Base-by-base conservation (phyloP, 208 protist genomes). In the Leptomonas pyrrhocoris region DNA sequence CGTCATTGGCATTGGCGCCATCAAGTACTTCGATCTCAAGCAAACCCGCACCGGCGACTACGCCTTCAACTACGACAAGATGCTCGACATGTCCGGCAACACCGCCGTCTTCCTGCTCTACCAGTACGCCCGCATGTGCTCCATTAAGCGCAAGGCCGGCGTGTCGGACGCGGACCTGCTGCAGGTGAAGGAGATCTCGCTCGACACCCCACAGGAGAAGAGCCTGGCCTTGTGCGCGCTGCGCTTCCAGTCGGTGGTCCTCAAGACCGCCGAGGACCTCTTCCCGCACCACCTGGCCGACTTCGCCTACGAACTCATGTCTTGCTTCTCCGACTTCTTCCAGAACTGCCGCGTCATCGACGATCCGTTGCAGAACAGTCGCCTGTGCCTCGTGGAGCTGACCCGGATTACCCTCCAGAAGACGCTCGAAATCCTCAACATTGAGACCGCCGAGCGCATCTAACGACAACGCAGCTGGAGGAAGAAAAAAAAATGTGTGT, bases 1-100 rank as follows among this genome's bases (percentile, higher is more conserved):
- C 63, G 86, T 91, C 34, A 92, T 99, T 43, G 98, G 98, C 18
- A 83, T 98, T 61, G 94, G 93, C 54, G 94, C 97, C 30, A 82
- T 99, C 70, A 99, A 99, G 84, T 99, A 99, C 88, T 98, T 94
- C 68, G 98, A 99, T 80, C 88, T 99, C 25, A 94, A 96, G 79
- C 90, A 95, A 71, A 97, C 87, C 58, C 92, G 98, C 61, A 88
- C 85, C 12, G 90, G 79, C 53, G 94, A 99, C 86, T 99, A 99
- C 88, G 75, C 83, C 42, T 99, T 99, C 79, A 93, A 81, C 74
- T 98, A 94, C 75, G 95, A 99, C 43, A 95, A 95, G 66, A 99
- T 99, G 98, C 92, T 98, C 31, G 88, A 94, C 51, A 77, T 98
- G 74, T 90, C 91, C 31, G 98, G 98, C 65, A 99, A 99, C 81